These are phyloP conservation scores for Myxozyma vanderwaltii DNA, from an alignment of 805 yeast genomes.

Conservation along the genomic window DNA sequence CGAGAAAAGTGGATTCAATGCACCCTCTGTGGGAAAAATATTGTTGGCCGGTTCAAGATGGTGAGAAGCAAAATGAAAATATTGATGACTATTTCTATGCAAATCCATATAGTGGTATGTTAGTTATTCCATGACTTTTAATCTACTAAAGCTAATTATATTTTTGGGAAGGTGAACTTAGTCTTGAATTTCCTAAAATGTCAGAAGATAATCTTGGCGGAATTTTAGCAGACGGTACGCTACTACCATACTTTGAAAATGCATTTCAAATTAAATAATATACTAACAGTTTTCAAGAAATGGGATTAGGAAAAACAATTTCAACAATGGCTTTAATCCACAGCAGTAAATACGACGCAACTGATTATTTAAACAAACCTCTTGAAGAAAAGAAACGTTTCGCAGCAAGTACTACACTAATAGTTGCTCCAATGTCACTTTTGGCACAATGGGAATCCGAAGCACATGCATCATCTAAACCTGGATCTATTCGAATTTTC, in stretches of 20 bases:
- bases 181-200: constrained; percentile 65
- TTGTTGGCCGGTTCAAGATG: constrained; percentile 64
- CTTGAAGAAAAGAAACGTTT: background rate
- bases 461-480: constrained; percentile 54
- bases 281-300: constrained; percentile 46
- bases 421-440: constrained; percentile 88
- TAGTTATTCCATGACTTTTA: background rate
- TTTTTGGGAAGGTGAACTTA: constrained; percentile 80
- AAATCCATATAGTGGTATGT: constrained; percentile 36
- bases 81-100: constrained; percentile 31
- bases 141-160: constrained; percentile 41
- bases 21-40: constrained; percentile 86
- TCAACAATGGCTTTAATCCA: constrained; percentile 75
- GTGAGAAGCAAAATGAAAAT: constrained; percentile 28
- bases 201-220: constrained; percentile 69
- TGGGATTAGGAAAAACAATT: constrained; percentile 95
- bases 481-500: constrained; percentile 38
- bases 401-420: constrained; percentile 57
- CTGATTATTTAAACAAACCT: too few species aligned
- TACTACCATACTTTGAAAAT: background rate
- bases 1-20: constrained; percentile 53
- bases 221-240: constrained; percentile 74
- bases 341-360: constrained; percentile 44
- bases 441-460: constrained; percentile 91
- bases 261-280: background rate